A percentile compares a stretch with the other conserved stretches of the same genome.
phyloP scores from a whole-genome alignment of 139 green algal species.

The Raphidocelis subcapitata region DNA sequence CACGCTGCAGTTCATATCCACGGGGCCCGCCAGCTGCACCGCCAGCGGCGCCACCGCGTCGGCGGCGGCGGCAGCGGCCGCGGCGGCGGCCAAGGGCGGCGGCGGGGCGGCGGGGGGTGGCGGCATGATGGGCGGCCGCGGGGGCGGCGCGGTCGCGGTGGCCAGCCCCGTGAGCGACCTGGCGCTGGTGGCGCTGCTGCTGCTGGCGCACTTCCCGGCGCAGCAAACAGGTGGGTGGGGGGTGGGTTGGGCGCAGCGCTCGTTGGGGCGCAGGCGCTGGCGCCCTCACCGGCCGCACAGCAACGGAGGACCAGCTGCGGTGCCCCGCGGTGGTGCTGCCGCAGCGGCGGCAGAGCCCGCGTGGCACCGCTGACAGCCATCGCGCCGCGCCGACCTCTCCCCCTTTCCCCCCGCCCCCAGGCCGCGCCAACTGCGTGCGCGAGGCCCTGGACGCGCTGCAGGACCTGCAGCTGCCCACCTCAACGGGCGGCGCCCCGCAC shows the following conservation, averaged over 20 bases:
- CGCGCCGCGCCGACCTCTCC: too few relatives aligned
- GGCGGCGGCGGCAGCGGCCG: background rate
- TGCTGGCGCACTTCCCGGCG: slow-evolving; percentile 38
- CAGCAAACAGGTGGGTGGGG: slow-evolving; percentile 5
- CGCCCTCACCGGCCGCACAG: too few relatives aligned
- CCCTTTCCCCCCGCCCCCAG: too few relatives aligned
- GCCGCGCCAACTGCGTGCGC: slow-evolving; percentile 16
- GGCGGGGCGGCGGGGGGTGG: too few relatives aligned
- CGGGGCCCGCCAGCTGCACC: background rate
- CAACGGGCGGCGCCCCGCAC: too few relatives aligned
- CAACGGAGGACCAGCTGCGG: too few relatives aligned
- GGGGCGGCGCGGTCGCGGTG: background rate
- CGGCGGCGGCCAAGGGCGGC: background rate
- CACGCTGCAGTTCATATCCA: slow-evolving; percentile 10
- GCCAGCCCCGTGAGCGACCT: slow-evolving; percentile 34
- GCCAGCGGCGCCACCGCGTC: background rate
- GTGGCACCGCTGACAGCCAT: too few relatives aligned
- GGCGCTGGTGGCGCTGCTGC: slow-evolving; percentile 40
- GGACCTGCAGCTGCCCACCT: slow-evolving; percentile 4
- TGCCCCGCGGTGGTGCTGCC: too few relatives aligned
- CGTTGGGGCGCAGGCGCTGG: too few relatives aligned
- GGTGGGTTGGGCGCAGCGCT: too few relatives aligned
- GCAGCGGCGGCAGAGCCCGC: too few relatives aligned
- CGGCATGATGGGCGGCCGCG: background rate
- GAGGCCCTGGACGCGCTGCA: slow-evolving; percentile 11